Base-by-base conservation (phyloP, 768 basidiomycete genomes). In the Mycena metata region DNA sequence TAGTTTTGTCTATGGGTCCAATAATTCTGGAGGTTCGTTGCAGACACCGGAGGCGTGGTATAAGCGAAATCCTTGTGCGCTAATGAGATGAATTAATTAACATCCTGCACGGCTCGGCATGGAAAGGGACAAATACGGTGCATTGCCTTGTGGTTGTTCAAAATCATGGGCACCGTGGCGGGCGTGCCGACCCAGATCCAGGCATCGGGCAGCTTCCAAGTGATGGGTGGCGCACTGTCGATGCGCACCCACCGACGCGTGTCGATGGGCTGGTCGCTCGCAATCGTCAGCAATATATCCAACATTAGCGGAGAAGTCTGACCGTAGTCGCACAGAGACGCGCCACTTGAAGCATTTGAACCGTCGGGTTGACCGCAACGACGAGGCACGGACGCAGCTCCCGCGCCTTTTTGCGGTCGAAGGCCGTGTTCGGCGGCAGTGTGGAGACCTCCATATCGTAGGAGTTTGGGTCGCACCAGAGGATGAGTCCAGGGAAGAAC, bases 401-500 rank as follows among this genome's bases (percentile, higher is more conserved):
- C 13, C 54, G 47, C 16, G 41, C 59, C 23, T 39, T 60, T 45
- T 50, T 67, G 56, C 57, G 61, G 58, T 64, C 66, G 41, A 60
- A 67, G 3, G 21, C 11, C 30, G 36, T 30, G 16, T 56, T 52
- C 6, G 57, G 57, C 2, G 57, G 57, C 3, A 67, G 43, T 26
- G 66, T 68, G 13, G 66, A 65, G 5, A 51, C 7, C 19, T 60
- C 70, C 46, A 64, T 60, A 6, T 71, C 66, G 30, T 43, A 57
- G 36, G 49, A 60, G 43, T 54, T 43, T 11, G 66, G 66, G 46
- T 71, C 70, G 43, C 70, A 71, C 70, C 70, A 71, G 11, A 71
- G n/a, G 30, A 71, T 83, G 79, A 81, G 81, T 75, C 49, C 69
- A 7, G 70, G 46, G 17, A 60, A 58, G 52, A 67, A 71, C 42